Evolutionary conservation across 2,329 filamentous ascomycete species (phyloP).

Genomic region (Daldinia sp.): DNA sequence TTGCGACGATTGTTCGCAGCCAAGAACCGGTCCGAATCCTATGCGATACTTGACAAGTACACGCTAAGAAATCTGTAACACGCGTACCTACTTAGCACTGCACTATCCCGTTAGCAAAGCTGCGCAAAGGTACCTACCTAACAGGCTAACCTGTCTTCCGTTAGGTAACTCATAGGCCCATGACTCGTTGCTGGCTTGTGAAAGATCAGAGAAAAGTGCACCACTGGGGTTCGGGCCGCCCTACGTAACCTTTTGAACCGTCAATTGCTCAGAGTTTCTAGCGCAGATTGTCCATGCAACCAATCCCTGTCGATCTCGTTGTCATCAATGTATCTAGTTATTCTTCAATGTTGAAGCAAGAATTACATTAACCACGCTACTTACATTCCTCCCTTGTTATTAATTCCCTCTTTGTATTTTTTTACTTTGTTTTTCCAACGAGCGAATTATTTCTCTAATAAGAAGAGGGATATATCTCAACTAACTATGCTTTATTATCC

Average conservation of each 20-base stretch:
- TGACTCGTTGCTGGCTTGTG: constrained; percentile 24
- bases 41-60: neutral
- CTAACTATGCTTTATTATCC: too few relatives aligned
- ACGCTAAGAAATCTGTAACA: neutral
- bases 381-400: neutral
- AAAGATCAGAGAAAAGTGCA: constrained; percentile 13
- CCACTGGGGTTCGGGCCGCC: constrained; percentile 29
- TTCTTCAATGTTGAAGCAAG: neutral
- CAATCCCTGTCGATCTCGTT: neutral
- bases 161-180: neutral
- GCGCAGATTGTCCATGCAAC: constrained; percentile 18
- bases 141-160: too few relatives aligned
- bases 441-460: neutral
- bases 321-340: neutral
- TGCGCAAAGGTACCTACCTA: constrained; percentile 2
- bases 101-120: constrained; percentile 24
- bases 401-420: neutral
- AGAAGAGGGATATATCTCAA: neutral
- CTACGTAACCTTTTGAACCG: constrained; percentile 35
- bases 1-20: constrained; percentile 27
- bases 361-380: neutral
- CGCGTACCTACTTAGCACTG: constrained; percentile 22
- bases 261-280: neutral
- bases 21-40: constrained; percentile 40
- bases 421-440: neutral